A percentile compares a stretch with the other conserved stretches of the same genome.
Conservation (phyloP, 106 monocot genomes). For the Dendrobium chrysotoxum region DNA sequence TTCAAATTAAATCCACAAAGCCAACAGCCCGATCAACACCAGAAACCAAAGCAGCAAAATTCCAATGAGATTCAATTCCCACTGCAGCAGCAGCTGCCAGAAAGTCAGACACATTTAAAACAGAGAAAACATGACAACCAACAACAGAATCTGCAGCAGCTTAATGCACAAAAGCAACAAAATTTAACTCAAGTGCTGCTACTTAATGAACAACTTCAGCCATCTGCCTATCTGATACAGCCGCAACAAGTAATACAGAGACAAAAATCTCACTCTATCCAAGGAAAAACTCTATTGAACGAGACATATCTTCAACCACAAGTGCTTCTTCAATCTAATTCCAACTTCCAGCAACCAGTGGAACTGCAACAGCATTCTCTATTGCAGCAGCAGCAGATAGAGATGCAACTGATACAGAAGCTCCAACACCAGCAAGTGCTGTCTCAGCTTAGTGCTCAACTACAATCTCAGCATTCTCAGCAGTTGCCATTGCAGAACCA, state of each 20-base stretch:
- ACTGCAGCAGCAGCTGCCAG: conserved; percentile 14
- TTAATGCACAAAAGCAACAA: conserved; percentile 22
- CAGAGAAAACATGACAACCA: conserved; percentile 23
- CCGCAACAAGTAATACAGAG: conserved; percentile 28
- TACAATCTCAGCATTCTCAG: conserved; percentile 38
- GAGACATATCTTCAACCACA: conserved; percentile 19
- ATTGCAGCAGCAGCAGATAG: conserved; percentile 34
- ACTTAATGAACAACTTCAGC: conserved; percentile 24
- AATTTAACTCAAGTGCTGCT: conserved; percentile 22
- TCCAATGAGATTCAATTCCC: conserved; percentile 13
- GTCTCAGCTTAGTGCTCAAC: conserved; percentile 51
- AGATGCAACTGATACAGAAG: conserved; percentile 68
- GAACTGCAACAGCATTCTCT: conserved; percentile 36
- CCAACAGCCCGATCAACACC: conserved; percentile 24
- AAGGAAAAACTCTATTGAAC: conserved; percentile 11
- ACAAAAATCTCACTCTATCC: conserved; percentile 21
- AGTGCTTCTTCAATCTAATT: conserved; percentile 16
- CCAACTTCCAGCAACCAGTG: conserved; percentile 42
- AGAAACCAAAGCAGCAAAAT: conserved; percentile 21
- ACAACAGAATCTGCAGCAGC: conserved; percentile 19
- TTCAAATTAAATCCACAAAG: conserved; percentile 33
- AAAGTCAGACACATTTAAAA: conserved; percentile 15
- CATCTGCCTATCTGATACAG: conserved; percentile 15
- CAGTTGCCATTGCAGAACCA: conserved; percentile 20
- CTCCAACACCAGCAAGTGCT: conserved; percentile 68